These are phyloP conservation scores for Plasmodium fragile DNA, from an alignment of 169 alveolate species.

Conservation along the genomic window DNA sequence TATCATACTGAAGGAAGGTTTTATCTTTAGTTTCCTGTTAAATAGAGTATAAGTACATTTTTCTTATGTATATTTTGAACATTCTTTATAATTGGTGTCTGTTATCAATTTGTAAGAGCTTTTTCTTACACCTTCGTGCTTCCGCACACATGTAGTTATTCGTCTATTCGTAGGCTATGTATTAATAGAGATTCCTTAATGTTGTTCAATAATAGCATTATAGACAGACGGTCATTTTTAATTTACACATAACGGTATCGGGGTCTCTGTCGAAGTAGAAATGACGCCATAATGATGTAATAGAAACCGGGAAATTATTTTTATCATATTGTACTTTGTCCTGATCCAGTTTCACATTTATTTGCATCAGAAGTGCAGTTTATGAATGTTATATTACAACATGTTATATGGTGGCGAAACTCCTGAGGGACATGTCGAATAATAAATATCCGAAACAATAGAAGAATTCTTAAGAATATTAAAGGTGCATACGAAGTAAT, in stretches of 20 bases:
- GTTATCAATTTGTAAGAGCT: background rate
- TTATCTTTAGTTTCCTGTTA: background rate
- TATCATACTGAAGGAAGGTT: background rate
- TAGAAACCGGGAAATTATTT: background rate
- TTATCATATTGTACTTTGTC: background rate
- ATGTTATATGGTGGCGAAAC: background rate
- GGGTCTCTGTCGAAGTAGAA: background rate
- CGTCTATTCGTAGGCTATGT: background rate
- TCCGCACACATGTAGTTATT: background rate
- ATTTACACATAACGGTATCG: background rate
- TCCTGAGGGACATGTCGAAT: background rate
- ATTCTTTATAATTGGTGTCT: background rate
- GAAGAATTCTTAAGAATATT: background rate
- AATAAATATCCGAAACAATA: background rate
- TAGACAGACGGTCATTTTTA: background rate
- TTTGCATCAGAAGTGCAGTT: background rate
- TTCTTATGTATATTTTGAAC: background rate
- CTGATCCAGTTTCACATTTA: background rate
- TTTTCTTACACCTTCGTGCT: background rate
- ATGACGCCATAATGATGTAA: background rate
- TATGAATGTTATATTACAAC: background rate
- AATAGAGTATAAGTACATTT: background rate
- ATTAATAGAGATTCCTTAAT: background rate
- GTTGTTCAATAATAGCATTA: background rate
- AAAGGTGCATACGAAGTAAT: background rate